Evolutionary conservation across 148 eudicot species (phyloP), one percentile per base, ranked within the genome.

Genomic region (Polygonum maritimum): DNA sequence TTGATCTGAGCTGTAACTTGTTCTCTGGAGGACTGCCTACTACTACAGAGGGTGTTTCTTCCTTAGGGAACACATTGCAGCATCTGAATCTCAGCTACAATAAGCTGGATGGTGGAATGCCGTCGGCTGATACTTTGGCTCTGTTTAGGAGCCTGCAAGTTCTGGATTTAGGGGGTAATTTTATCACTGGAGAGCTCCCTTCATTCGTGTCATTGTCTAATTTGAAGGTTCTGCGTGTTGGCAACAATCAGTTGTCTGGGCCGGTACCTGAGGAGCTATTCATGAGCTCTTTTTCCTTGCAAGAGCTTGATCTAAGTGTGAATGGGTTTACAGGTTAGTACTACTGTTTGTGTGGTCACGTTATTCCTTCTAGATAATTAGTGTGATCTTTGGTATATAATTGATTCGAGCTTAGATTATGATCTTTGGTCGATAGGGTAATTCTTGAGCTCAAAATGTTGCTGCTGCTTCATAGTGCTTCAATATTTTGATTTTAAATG

Each of bases 301-400:
- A 67, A 48, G 94, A 95, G 75, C 78, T 95, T 77, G 97, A 95
- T 95, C 96, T 95, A 41, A 88, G 94, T 76, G 83, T 85, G 75
- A 95, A 95, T 77, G 90, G 91, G 62, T 95, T 95, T 83, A 88
- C 94, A 4, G 98, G 98, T 95, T 75, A 81, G 86, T 71, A 41
- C 35, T 57, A 31, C 14, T 33, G 69, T 16, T 63, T 31, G 40
- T 31, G 16, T 57, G 63, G 31, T 57, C 63, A 19, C 63, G 2
- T 2, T 26, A 26, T 26, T 26, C 31, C 31, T 26, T 26, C 31
- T 26, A 26, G 31, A 26, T 26, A 26, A 57, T 51, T 13, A 16
- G 14, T 16, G 16, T 63, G 69, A 26, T 31, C 13, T 2, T 31
- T 2, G 1, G 39, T 9, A 5, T 63, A 16, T 63, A 33, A 40